Percentiles rank a stretch among this genome's conserved stretches.
Conservation (phyloP, 257 asterid genomes). For the Thymus quinquecostatus region DNA sequence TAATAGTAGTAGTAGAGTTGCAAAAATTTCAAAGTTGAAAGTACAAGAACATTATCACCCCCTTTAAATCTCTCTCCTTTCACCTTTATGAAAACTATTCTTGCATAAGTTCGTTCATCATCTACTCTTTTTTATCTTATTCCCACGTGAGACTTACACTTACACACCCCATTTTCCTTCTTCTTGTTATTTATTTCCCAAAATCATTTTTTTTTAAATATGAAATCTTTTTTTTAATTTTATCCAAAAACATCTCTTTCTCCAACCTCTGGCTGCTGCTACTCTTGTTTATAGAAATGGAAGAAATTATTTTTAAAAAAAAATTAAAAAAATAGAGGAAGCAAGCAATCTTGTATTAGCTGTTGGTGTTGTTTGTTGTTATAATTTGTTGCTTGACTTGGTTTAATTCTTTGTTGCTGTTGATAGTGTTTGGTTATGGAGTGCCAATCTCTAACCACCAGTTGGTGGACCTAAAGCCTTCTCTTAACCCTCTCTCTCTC, state of each 20-base stretch:
- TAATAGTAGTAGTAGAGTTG: constrained; percentile 25
- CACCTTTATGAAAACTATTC: constrained; percentile 46
- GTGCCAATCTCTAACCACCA: constrained; percentile 95
- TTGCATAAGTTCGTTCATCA: constrained; percentile 47
- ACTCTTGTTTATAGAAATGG: constrained; percentile 27
- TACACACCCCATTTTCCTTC: constrained; percentile 23
- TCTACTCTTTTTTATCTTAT: constrained; percentile 43
- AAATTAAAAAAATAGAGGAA: constrained; percentile 17
- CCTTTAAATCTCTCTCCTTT: constrained; percentile 43
- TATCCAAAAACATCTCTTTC: constrained; percentile 24
- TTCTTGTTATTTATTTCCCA: background rate
- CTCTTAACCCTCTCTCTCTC: constrained; percentile 50
- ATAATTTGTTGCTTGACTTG: constrained; percentile 60
- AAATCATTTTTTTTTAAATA: background rate
- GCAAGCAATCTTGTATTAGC: constrained; percentile 29
- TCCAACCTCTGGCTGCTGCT: constrained; percentile 37
- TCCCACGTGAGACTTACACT: constrained; percentile 77
- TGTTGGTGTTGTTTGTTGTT: constrained; percentile 43
- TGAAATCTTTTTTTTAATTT: constrained; percentile 32
- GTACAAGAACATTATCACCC: constrained; percentile 58
- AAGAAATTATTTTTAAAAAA: constrained; percentile 1
- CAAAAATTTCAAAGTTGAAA: constrained; percentile 42
- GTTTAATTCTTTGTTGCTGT: constrained; percentile 44
- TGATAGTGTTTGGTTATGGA: constrained; percentile 84
- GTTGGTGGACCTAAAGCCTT: constrained; percentile 92